Conservation (phyloP, 306 rosid genomes). For the Casuarina glauca region DNA sequence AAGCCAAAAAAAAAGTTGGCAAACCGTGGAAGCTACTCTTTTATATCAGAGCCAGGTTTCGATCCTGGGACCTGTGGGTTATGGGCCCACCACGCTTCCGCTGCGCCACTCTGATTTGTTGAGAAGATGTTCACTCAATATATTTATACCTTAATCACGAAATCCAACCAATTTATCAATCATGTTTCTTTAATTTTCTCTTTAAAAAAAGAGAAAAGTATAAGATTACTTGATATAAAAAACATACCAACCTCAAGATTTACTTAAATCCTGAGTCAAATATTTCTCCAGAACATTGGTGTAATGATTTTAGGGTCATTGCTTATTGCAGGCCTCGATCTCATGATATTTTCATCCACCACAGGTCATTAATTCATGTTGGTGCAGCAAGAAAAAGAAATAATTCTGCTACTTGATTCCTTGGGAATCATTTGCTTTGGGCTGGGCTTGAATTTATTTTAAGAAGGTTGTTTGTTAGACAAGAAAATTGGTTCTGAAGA, state of each 20-base stretch:
- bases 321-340: too few species aligned
- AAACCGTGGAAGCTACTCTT: neutral
- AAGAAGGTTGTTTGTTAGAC: neutral
- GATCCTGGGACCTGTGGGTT: conserved; percentile 58
- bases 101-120: conserved; percentile 47
- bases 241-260: neutral
- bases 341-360: too few species aligned
- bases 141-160: too few species aligned
- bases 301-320: neutral
- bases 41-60: conserved; percentile 45
- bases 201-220: too few species aligned
- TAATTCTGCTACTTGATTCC: too few species aligned
- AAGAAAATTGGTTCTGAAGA: too few species aligned
- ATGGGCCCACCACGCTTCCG: conserved; percentile 54
- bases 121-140: fast-evolving
- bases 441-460: neutral
- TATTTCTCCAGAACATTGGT: neutral
- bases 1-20: neutral
- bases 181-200: too few species aligned
- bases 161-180: too few species aligned
- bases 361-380: too few species aligned
- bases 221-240: too few species aligned
- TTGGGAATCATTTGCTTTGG: too few species aligned
- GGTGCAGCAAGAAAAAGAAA: too few species aligned
- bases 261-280: neutral